Evolutionary conservation across 1,139 yeast genomes (phyloP), one percentile per base, ranked within the genome.

Genomic region (Candida mesenterica): DNA sequence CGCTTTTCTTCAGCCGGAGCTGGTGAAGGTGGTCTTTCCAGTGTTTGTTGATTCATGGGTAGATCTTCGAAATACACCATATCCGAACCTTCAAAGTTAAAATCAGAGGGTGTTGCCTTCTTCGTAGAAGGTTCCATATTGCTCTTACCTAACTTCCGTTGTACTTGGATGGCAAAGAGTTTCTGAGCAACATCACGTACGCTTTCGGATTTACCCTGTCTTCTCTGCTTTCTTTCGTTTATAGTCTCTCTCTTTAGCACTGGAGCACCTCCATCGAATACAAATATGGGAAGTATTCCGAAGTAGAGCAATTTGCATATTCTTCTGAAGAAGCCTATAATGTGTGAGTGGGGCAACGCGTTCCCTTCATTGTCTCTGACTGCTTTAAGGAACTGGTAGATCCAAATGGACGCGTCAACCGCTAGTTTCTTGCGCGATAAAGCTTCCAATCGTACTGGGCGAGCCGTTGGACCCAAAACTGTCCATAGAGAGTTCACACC

Each of bases 341-440:
- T 78, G 57, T 94, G 98, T 0, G 97, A 83, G 44, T 80, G 85
- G 26, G 75, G 75, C 42, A 92, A 59, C 1, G 87, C 77, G 43
- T 85, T 78, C 13, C 97, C 98, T 28, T 85, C 85, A 30, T 77
- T 65, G 53, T 89, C 96, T 48, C 98, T 72, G 16, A 92, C 95
- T 1, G 98, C 98, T 55, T 90, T 92, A 45, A 94, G 66, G 53
- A 94, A 94, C 58, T 94, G 99, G 56, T 94, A 94, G 37, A 94
- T 86, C 99, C 99, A 94, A 46, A 94, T 94, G 2, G 97, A 90
- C 0, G 98, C 99, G 67, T 94, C 99, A 8, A 94, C 94, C 0
- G 98, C 98, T 49, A 94, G 66, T 40, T 76, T 70, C 55, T 84
- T 84, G 41, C 89, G 77, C 14, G 79, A 65, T 28, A 92, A 68